These are phyloP conservation scores for Gloeopeniophorella convolvens DNA, from an alignment of 768 basidiomycete species.

Conservation along the genomic window DNA sequence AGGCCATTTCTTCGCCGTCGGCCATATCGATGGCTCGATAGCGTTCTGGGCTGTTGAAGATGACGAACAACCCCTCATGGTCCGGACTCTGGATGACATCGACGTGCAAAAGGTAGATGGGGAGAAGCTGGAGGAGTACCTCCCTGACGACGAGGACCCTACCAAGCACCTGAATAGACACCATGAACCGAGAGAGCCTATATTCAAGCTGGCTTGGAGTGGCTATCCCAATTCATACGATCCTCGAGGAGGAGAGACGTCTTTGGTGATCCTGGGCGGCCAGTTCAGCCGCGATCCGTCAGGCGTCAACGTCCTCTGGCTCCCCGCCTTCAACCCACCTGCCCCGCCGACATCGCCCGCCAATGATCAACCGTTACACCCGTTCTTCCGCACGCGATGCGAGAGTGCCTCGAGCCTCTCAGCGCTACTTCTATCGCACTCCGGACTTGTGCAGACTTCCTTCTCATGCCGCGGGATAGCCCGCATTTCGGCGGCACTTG, in stretches of 20 bases:
- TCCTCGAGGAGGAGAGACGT: slow-evolving; percentile 64
- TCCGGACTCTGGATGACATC: slow-evolving; percentile 57
- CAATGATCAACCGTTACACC: slow-evolving; percentile 25
- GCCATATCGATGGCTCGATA: slow-evolving; percentile 76
- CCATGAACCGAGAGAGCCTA: slow-evolving; percentile 50
- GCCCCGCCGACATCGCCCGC: slow-evolving; percentile 35
- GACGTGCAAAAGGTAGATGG: slow-evolving; percentile 52
- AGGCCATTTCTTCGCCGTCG: slow-evolving; percentile 70
- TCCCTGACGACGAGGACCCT: slow-evolving; percentile 24
- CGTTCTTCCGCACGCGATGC: slow-evolving; percentile 56
- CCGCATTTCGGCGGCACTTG: slow-evolving; percentile 64
- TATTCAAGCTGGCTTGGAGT: slow-evolving; percentile 86
- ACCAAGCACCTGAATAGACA: slow-evolving; percentile 18
- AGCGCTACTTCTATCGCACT: slow-evolving; percentile 55
- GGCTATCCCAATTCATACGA: slow-evolving; percentile 61
- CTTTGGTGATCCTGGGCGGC: slow-evolving; percentile 76
- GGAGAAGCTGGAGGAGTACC: slow-evolving; percentile 37
- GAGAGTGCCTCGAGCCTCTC: slow-evolving; percentile 45
- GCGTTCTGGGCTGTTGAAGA: slow-evolving; percentile 82
- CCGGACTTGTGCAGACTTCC: slow-evolving; percentile 69
- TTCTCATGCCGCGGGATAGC: slow-evolving; percentile 60
- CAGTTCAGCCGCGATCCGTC: slow-evolving; percentile 42
- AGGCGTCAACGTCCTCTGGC: slow-evolving; percentile 61
- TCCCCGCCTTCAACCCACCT: slow-evolving; percentile 58
- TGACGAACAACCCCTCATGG: slow-evolving; percentile 65